phyloP scores from a whole-genome alignment of 1,284 basidiomycete species.

The Trichosporon sp. region DNA sequence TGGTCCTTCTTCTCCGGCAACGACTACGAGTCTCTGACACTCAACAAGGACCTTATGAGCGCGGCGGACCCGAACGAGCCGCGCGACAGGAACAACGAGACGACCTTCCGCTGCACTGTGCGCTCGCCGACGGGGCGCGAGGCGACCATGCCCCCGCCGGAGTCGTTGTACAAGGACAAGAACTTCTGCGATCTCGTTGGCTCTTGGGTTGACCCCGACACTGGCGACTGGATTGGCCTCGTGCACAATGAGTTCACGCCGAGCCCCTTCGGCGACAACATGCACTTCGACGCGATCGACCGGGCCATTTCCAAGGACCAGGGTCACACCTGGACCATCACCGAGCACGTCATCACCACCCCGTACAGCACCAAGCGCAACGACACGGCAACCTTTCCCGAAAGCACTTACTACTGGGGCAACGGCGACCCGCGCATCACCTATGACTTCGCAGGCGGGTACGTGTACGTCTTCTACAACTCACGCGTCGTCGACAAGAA shows the following conservation, averaged over 20 bases:
- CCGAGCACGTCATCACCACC: conserved; percentile 11
- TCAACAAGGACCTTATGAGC: not conserved
- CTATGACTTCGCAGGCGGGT: conserved; percentile 8
- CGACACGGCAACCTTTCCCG: conserved; percentile 8
- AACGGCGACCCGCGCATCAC: conserved; percentile 17
- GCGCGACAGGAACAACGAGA: conserved; percentile 16
- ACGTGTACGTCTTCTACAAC: conserved; percentile 18
- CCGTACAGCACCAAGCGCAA: conserved; percentile 11
- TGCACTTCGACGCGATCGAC: conserved; percentile 22
- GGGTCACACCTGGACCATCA: conserved; percentile 16
- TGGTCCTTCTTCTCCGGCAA: conserved; percentile 14
- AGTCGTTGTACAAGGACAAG: conserved; percentile 5
- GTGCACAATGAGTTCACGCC: conserved; percentile 21
- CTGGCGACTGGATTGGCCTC: conserved; percentile 17
- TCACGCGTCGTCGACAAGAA: conserved; percentile 16
- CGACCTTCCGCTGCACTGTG: conserved; percentile 18
- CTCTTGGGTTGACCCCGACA: conserved; percentile 19
- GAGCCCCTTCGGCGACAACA: conserved; percentile 8
- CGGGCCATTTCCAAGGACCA: conserved; percentile 11
- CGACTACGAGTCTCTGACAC: conserved; percentile 6
- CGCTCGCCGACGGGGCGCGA: conserved; percentile 7
- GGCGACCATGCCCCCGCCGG: not conserved
- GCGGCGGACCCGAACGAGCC: conserved; percentile 11
- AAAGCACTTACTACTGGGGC: conserved; percentile 15
- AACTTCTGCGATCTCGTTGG: conserved; percentile 20